Conservation (phyloP, 2,329 filamentous ascomycete genomes). For the Sporothrix brasiliensis region DNA sequence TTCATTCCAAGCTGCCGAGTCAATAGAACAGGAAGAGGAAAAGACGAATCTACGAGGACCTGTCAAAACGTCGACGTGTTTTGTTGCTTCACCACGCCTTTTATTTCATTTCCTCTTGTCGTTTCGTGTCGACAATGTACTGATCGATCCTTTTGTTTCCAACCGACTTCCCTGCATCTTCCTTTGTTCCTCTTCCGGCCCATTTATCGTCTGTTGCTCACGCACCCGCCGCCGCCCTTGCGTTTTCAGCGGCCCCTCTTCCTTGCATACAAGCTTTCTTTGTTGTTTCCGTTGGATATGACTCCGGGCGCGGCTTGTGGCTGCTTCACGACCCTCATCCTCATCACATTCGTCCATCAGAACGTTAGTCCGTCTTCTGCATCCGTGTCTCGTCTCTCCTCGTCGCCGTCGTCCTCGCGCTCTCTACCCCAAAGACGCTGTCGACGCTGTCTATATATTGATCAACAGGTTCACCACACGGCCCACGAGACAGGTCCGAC, state of each 20-base stretch:
- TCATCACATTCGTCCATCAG: neutral
- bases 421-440: neutral
- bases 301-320: neutral
- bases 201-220: neutral
- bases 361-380: no score
- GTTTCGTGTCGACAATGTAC: neutral
- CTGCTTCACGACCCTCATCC: neutral
- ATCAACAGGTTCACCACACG: neutral
- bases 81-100: neutral
- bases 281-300: slow-evolving; percentile 7
- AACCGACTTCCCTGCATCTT: neutral
- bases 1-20: neutral
- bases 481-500: no score
- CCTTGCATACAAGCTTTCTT: neutral
- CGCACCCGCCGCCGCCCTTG: neutral
- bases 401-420: neutral
- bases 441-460: neutral
- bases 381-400: neutral
- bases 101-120: neutral
- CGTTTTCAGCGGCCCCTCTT: slow-evolving; percentile 9
- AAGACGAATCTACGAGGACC: neutral
- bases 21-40: neutral
- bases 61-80: neutral
- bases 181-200: neutral
- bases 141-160: neutral